Evolutionary conservation across 345 rosid species (phyloP), one percentile per base, ranked within the genome.

Genomic region (Populus simonii): DNA sequence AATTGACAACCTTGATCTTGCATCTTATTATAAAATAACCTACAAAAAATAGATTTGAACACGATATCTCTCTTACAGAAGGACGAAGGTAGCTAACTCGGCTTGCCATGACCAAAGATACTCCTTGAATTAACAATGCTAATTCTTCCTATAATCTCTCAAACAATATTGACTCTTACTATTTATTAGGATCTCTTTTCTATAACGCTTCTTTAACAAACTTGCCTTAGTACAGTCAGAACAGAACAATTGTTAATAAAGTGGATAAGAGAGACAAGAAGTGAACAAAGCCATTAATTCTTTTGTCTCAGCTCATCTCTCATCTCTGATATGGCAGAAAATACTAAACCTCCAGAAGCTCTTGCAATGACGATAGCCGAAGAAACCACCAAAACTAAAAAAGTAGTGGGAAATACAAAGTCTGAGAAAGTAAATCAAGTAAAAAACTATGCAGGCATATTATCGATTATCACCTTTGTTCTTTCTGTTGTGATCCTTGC

Each of bases 401-500:
- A 57, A 23, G 47, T 7, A 3, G 17, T 2, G 38, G 67, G 57
- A n/a, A 35, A 22, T 8, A 22, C 23, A 22, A 2, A 55, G 25
- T 55, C 61, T 55, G 82, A 73, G 3, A 79, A 81, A 76, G 35
- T 23, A 31, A 38, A 51, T 20, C n/a, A 20, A 47, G 73, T 59
- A 20, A 87, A 85, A 80, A 85, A 57, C 2, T 8, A 88, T 57
- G 71, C 83, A 1, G 86, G 90, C 33, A 25, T 90, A 0, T 68
- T 89, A 25, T 78, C 88, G 1, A 80, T 88, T 23, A 51, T 87
- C 63, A 79, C 92, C 0, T 83, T 89, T 55, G 59, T 92, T 22
- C 80, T 92, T n/a, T 90, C 96, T 2, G 90, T 92, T 5, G 88
- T 94, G 0, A 66, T 91, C n/a, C 85, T 94, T 2, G 96, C 90